Evolutionary conservation across 176 grass and related monocot genomes (phyloP).

Genomic region (Carex pumila): DNA sequence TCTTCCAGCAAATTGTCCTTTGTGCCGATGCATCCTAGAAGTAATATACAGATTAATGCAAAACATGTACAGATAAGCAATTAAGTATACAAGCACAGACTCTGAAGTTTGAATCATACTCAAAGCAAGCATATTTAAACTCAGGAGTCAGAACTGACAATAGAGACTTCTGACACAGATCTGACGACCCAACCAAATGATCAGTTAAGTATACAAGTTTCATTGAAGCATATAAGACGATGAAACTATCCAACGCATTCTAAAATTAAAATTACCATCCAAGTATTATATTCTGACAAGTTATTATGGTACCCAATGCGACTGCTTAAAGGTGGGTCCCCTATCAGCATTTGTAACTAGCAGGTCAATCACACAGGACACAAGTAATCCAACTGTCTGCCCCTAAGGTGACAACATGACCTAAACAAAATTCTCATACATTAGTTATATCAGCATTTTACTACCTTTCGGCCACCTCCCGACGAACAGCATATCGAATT

Average conservation of each 20-base stretch:
- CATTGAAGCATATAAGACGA: background rate
- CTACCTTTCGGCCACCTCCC: slow-evolving; percentile 89
- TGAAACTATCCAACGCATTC: background rate
- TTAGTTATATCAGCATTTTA: background rate
- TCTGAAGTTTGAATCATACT: background rate
- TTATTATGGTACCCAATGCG: background rate
- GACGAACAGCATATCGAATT: slow-evolving; percentile 87
- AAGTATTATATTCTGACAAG: background rate
- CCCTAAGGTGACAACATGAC: background rate
- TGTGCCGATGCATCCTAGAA: slow-evolving; percentile 73
- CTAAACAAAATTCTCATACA: background rate
- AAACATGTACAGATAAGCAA: slow-evolving; percentile 2
- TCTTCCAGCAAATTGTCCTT: slow-evolving; percentile 84
- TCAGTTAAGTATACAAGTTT: background rate
- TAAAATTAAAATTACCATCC: background rate
- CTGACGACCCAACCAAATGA: background rate
- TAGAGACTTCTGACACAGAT: background rate
- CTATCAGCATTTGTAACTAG: background rate
- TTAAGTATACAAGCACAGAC: background rate
- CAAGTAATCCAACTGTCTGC: background rate
- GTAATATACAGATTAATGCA: slow-evolving; percentile 10
- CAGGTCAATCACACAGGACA: background rate
- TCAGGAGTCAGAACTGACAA: background rate
- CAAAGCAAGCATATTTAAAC: background rate
- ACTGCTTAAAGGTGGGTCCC: background rate